Percentiles rank a stretch among this genome's conserved stretches.
Evolutionary conservation across 495 filamentous ascomycete species (phyloP).

Genomic region (Diplogelasinospora grovesii): DNA sequence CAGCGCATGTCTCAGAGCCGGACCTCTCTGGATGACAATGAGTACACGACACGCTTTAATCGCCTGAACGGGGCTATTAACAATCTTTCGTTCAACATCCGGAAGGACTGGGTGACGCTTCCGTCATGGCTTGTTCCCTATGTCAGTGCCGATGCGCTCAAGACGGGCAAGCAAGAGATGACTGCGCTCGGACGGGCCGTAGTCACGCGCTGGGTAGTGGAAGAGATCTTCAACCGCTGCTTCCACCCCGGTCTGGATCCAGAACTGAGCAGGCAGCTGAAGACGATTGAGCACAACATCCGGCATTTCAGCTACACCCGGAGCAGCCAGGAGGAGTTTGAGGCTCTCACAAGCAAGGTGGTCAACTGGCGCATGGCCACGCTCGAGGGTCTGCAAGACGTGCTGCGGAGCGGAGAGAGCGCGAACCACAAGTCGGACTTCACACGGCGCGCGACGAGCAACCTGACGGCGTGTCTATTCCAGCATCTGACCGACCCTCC

Average conservation of each 20-base stretch:
- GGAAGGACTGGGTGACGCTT: slow-evolving; percentile 81
- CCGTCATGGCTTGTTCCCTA: slow-evolving; percentile 70
- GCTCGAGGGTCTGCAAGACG: slow-evolving; percentile 76
- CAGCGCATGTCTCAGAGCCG: slow-evolving; percentile 91
- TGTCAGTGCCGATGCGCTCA: slow-evolving; percentile 77
- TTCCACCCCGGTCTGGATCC: slow-evolving; percentile 86
- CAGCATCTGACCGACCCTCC: slow-evolving; percentile 68
- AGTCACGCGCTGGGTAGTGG: slow-evolving; percentile 83
- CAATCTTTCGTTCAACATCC: slow-evolving; percentile 88
- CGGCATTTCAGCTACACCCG: slow-evolving; percentile 61
- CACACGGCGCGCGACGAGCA: slow-evolving; percentile 59
- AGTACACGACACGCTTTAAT: slow-evolving; percentile 85
- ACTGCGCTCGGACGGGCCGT: slow-evolving; percentile 87
- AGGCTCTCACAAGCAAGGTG: slow-evolving; percentile 79
- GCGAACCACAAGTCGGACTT: slow-evolving; percentile 57
- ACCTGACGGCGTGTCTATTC: slow-evolving; percentile 62
- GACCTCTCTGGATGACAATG: slow-evolving; percentile 91
- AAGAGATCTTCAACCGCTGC: slow-evolving; percentile 82
- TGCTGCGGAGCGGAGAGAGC: slow-evolving; percentile 58
- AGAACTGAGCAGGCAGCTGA: slow-evolving; percentile 67
- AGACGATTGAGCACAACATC: slow-evolving; percentile 85
- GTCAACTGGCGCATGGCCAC: slow-evolving; percentile 92
- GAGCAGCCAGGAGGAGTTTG: slow-evolving; percentile 78
- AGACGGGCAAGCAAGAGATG: slow-evolving; percentile 90
- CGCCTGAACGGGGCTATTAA: slow-evolving; percentile 92